Evolutionary conservation across 139 green algal species (phyloP), one percentile per base, ranked within the genome.

Genomic region (Chlorella sp.): DNA sequence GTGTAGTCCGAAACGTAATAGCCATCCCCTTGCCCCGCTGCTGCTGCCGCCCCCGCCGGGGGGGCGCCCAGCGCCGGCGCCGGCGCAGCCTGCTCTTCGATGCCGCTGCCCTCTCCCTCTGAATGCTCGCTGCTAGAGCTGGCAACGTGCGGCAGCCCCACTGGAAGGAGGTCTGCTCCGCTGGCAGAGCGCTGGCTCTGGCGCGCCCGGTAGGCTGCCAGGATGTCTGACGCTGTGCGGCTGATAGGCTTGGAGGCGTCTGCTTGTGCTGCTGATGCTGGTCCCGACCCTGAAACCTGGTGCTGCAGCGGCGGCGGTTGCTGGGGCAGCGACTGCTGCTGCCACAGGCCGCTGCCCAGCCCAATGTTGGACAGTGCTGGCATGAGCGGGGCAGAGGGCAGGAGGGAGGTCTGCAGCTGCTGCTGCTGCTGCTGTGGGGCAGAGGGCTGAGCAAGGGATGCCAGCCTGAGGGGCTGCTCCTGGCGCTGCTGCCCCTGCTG

Each of bases 201-300:
- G 16, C 86, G 86, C 2, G 86, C 76, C 0, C 86, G 86, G 26
- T 90, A 90, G 14, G 86, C 86, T 24, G 86, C 86, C 28, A 90
- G 37, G 60, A 90, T 90, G 57, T 90, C 76, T 2, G 76, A 80
- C 3, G 86, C 69, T 18, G 86, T 90, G 42, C 86, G 86, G 76
- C 30, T 89, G 73, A n/a, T 75, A 2, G 37, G 60, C 60, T 69
- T 68, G 34, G 75, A 30, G 7, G 75, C 75, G 18, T 81, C 75
- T 22, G 11, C n/a, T 12, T 40, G n/a, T 1, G 73, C 73, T 81
- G 75, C 75, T 53, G 75, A 5, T 34, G 75, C n/a, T 39, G 18
- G n/a, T 53, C 34, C 12, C 3, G 28, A 39, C 12, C 9, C 71
- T 34, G 16, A 40, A 48, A 0, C 34, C 42, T 48, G 81, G 28